phyloP scores from a whole-genome alignment of 78 protist species.

The Monocercomonoides exilis region DNA sequence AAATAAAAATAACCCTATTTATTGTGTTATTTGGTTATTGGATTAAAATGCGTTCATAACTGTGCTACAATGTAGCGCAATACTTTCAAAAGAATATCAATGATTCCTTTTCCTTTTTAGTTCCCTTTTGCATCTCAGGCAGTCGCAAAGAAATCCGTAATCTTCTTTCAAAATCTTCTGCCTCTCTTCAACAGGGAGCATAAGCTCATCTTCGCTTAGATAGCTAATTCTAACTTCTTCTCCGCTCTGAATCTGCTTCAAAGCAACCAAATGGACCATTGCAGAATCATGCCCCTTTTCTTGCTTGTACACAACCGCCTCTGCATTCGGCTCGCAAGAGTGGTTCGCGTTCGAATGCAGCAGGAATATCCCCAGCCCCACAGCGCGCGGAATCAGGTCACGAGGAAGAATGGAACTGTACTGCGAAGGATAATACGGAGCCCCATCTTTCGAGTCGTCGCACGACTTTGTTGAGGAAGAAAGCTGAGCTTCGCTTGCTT shows the following conservation, averaged over 20 bases:
- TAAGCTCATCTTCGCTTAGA: background rate
- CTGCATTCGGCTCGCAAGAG: background rate
- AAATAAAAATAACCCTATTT: too few species aligned
- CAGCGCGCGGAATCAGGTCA: background rate
- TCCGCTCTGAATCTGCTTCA: background rate
- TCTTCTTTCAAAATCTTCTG: background rate
- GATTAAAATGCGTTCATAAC: too few species aligned
- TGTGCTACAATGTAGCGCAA: too few species aligned
- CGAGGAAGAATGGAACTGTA: too few species aligned
- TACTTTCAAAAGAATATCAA: too few species aligned
- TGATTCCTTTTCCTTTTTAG: too few species aligned
- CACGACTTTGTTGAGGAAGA: too few species aligned
- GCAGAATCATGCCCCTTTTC: too few species aligned
- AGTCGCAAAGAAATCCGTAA: background rate
- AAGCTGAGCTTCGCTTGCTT: too few species aligned
- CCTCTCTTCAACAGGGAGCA: background rate
- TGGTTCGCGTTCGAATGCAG: background rate
- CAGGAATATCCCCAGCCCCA: background rate
- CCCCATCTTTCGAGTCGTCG: too few species aligned
- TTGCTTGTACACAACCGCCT: background rate
- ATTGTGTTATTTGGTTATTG: too few species aligned
- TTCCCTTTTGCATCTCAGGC: background rate
- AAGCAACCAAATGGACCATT: background rate
- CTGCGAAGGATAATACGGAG: too few species aligned
- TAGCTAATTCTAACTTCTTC: background rate